A percentile compares a stretch with the other conserved stretches of the same genome.
These are phyloP conservation scores for Annona cherimola DNA, from an alignment of 164 flowering plant genomes.

Conservation along the genomic window DNA sequence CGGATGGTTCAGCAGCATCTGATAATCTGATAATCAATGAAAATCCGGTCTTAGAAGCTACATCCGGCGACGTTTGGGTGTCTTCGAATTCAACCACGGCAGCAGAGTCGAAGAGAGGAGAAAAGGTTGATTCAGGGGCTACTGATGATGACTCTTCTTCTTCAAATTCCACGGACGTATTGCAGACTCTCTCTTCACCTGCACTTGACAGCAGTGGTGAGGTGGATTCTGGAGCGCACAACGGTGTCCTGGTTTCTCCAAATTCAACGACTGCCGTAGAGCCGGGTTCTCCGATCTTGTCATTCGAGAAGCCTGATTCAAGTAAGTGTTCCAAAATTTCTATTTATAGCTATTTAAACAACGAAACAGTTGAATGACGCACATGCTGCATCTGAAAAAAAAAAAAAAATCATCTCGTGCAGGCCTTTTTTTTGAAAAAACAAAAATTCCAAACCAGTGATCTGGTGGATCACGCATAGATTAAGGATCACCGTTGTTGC, in stretches of 20 bases:
- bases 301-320: conserved; percentile 11
- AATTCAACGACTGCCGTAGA: not conserved
- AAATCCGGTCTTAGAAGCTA: not conserved
- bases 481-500: not conserved
- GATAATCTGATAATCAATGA: not conserved
- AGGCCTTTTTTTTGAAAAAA: not conserved
- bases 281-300: not conserved
- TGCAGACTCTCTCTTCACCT: not conserved
- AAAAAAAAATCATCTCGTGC: not conserved
- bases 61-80: not conserved
- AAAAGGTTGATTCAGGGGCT: not conserved
- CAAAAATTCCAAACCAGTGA: not conserved
- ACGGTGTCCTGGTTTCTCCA: not conserved
- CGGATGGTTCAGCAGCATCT: not conserved
- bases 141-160: not conserved
- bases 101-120: not conserved
- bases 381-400: not conserved
- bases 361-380: not conserved
- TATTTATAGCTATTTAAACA: not conserved
- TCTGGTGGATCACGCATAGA: not conserved
- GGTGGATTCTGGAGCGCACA: not conserved
- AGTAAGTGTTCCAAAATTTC: conserved; percentile 9
- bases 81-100: not conserved
- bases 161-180: not conserved
- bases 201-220: not conserved